A percentile compares a stretch with the other conserved stretches of the same genome.
These are phyloP conservation scores for Chlorella sp. DNA, from an alignment of 139 green algal species.

Conservation along the genomic window DNA sequence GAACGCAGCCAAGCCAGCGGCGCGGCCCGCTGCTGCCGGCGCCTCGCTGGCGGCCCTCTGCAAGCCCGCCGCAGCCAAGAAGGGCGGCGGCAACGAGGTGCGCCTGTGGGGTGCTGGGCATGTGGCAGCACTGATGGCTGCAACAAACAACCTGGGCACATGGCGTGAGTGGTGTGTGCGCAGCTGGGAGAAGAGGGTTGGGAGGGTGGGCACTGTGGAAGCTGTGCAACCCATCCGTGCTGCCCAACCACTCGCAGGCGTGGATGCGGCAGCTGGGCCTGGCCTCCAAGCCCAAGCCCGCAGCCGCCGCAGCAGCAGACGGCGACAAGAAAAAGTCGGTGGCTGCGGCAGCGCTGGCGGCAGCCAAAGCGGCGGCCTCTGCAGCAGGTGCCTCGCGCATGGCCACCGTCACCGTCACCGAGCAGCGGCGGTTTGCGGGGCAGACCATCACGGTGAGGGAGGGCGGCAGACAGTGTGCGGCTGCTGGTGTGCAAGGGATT, in stretches of 20 bases:
- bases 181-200: too few relatives aligned
- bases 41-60: conserved; percentile 28
- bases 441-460: conserved; percentile 72
- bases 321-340: background rate
- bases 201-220: too few relatives aligned
- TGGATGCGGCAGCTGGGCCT: conserved; percentile 61
- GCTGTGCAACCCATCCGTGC: too few relatives aligned
- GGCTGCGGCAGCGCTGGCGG: conserved; percentile 38
- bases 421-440: conserved; percentile 81
- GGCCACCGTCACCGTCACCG: conserved; percentile 42
- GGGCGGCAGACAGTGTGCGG: too few relatives aligned
- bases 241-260: conserved; percentile 16
- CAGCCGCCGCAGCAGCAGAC: conserved; percentile 9
- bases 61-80: conserved; percentile 24
- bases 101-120: too few relatives aligned
- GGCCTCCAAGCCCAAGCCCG: conserved; percentile 13
- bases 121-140: too few relatives aligned
- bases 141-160: too few relatives aligned
- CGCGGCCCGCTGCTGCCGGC: background rate
- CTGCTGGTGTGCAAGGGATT: too few relatives aligned
- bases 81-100: background rate
- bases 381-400: conserved; percentile 1
- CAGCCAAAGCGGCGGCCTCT: conserved; percentile 38
- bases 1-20: conserved; percentile 17
- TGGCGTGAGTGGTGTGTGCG: too few relatives aligned